These are phyloP conservation scores for Claviceps spartinae DNA, from an alignment of 2,329 filamentous ascomycete species.

Conservation along the genomic window DNA sequence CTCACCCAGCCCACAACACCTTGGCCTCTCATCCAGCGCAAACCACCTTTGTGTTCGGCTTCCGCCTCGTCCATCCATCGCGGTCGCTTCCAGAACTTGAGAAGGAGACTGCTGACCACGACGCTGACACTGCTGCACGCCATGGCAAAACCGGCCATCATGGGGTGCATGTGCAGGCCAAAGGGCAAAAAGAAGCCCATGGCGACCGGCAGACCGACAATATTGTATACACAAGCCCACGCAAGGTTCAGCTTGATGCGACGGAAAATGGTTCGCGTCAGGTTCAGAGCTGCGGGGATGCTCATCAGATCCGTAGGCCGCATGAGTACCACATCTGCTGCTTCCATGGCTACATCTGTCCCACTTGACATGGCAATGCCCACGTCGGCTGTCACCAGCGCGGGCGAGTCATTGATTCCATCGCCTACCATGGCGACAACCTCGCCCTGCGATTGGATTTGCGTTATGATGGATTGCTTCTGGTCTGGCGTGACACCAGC, in stretches of 20 bases:
- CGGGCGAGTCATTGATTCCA: constrained; percentile 96
- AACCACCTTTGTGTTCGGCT: constrained; percentile 42
- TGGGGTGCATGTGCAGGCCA: constrained; percentile 76
- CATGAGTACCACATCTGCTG: constrained; percentile 93
- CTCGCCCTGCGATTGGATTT: constrained; percentile 61
- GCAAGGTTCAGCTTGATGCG: constrained; percentile 88
- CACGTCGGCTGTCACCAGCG: constrained; percentile 80
- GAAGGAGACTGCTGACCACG: constrained; percentile 65
- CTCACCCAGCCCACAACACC: constrained; percentile 28
- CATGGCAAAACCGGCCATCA: constrained; percentile 93
- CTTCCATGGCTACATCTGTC: constrained; percentile 96
- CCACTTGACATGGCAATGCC: constrained; percentile 88
- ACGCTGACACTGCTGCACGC: constrained; percentile 82
- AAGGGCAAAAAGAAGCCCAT: constrained; percentile 94
- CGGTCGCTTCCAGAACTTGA: constrained; percentile 79
- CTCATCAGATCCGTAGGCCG: constrained; percentile 80
- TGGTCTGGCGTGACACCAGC: constrained; percentile 83
- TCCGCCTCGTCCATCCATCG: constrained; percentile 69
- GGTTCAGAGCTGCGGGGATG: constrained; percentile 73
- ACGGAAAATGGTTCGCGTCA: constrained; percentile 73
- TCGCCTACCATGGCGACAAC: constrained; percentile 94
- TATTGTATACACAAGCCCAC: constrained; percentile 90
- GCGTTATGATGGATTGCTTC: constrained; percentile 73
- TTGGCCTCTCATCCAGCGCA: constrained; percentile 28
- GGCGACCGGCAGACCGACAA: constrained; percentile 82